Percentiles rank a stretch among this genome's conserved stretches.
phyloP scores from a whole-genome alignment of 768 basidiomycete genomes.

The Scleroderma citrinum region DNA sequence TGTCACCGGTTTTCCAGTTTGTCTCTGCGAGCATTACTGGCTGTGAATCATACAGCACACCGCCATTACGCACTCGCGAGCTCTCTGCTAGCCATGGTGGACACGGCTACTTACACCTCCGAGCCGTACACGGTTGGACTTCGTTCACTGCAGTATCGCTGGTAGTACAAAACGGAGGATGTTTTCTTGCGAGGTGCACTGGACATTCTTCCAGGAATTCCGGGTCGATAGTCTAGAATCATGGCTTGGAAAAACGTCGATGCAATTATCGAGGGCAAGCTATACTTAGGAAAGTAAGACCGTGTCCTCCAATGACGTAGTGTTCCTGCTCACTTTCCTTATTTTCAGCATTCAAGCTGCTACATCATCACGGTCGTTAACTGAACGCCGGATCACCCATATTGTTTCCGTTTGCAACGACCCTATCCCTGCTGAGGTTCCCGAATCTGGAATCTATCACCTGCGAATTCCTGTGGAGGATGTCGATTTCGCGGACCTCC shows the following conservation, averaged over 20 bases:
- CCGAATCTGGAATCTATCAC: constrained; percentile 64
- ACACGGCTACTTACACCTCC: constrained; percentile 28
- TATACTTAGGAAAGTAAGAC: constrained; percentile 74
- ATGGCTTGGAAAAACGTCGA: constrained; percentile 63
- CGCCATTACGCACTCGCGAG: constrained; percentile 20
- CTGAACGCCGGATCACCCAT: constrained; percentile 73
- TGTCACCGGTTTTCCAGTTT: constrained; percentile 20
- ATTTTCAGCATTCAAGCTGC: constrained; percentile 58
- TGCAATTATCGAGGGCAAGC: constrained; percentile 54
- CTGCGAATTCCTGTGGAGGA: constrained; percentile 67
- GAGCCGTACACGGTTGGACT: constrained; percentile 18
- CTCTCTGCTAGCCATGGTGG: constrained; percentile 14
- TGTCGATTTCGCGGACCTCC: constrained; percentile 61
- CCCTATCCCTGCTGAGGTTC: constrained; percentile 62
- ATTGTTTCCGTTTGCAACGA: constrained; percentile 75
- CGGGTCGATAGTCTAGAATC: constrained; percentile 14
- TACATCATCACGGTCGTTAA: constrained; percentile 61
- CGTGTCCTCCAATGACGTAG: constrained; percentile 15
- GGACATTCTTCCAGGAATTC: constrained; percentile 26
- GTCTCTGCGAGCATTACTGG: constrained; percentile 23
- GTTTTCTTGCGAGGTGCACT: constrained; percentile 8
- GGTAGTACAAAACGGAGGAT: constrained; percentile 32
- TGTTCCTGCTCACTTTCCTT: constrained; percentile 34
- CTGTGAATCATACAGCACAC: constrained; percentile 31
- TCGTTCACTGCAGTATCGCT: constrained; percentile 13